These are phyloP conservation scores for Phytomonas serpens DNA, from an alignment of 208 protist species.

Conservation along the genomic window DNA sequence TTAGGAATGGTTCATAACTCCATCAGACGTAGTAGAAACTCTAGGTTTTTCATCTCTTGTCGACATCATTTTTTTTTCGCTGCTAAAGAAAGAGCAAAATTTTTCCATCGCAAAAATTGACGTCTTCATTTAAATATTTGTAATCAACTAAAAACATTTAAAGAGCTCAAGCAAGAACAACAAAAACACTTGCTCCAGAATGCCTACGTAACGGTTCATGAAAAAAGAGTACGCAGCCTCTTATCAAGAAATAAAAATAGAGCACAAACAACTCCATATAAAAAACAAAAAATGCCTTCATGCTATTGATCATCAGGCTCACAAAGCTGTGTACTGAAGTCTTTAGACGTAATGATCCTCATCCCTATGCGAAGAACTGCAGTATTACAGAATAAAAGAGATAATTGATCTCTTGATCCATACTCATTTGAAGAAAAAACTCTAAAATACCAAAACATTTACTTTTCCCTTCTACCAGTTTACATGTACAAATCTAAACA, in stretches of 20 bases:
- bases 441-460: background rate
- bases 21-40: background rate
- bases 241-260: slow-evolving; percentile 8
- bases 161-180: slow-evolving; percentile 7
- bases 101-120: background rate
- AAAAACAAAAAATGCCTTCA: background rate
- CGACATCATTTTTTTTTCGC: slow-evolving; percentile 3
- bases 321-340: background rate
- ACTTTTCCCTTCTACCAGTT: background rate
- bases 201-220: background rate
- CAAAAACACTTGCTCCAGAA: background rate
- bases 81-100: background rate
- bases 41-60: background rate
- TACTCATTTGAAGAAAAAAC: slow-evolving; percentile 1
- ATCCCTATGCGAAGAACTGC: background rate
- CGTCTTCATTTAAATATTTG: slow-evolving; percentile 9
- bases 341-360: background rate
- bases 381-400: background rate
- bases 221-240: background rate
- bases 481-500: slow-evolving; percentile 8
- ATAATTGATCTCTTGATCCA: slow-evolving; percentile 2
- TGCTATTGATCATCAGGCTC: background rate
- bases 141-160: background rate
- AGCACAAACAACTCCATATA: slow-evolving; percentile 1
- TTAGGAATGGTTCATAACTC: background rate